A percentile compares a stretch with the other conserved stretches of the same genome.
These are phyloP conservation scores for Eutrema salsugineum DNA, from an alignment of 441 rosid genomes.

Conservation along the genomic window DNA sequence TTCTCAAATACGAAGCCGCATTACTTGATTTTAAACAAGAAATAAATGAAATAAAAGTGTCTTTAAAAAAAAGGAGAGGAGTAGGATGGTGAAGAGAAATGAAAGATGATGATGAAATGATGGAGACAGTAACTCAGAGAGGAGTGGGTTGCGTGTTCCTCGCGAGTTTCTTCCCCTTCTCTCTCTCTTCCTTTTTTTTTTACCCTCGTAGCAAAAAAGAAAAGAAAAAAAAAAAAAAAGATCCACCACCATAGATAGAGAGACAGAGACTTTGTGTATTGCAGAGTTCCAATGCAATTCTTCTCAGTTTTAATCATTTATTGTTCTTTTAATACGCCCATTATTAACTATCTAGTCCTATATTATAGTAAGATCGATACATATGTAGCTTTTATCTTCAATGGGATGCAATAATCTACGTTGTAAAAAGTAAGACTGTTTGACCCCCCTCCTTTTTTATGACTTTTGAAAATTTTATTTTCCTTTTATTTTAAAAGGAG, in stretches of 20 bases:
- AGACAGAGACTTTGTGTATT: slow-evolving; percentile 21
- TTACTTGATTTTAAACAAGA: neutral
- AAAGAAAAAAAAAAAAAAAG: neutral
- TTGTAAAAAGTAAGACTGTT: neutral
- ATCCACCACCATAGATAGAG: slow-evolving; percentile 21
- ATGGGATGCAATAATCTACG: neutral
- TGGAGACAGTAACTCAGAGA: slow-evolving; percentile 25
- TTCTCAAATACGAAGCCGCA: neutral
- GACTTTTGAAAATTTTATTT: neutral
- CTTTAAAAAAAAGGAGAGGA: neutral
- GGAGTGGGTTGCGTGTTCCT: slow-evolving; percentile 36
- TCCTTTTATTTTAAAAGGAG: too few species aligned
- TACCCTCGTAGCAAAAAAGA: neutral
- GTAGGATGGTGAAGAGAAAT: slow-evolving; percentile 24
- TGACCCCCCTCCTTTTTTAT: neutral
- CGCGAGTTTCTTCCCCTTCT: slow-evolving; percentile 27
- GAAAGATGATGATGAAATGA: slow-evolving; percentile 30
- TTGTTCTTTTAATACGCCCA: neutral
- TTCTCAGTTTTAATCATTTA: neutral
- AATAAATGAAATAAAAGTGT: neutral
- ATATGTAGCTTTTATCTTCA: neutral
- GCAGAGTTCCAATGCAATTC: slow-evolving; percentile 22
- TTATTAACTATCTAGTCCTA: neutral
- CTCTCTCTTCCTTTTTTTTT: neutral
- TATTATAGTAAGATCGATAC: neutral